phyloP scores from a whole-genome alignment of 1,284 basidiomycete species.

The Porodaedalea pini region DNA sequence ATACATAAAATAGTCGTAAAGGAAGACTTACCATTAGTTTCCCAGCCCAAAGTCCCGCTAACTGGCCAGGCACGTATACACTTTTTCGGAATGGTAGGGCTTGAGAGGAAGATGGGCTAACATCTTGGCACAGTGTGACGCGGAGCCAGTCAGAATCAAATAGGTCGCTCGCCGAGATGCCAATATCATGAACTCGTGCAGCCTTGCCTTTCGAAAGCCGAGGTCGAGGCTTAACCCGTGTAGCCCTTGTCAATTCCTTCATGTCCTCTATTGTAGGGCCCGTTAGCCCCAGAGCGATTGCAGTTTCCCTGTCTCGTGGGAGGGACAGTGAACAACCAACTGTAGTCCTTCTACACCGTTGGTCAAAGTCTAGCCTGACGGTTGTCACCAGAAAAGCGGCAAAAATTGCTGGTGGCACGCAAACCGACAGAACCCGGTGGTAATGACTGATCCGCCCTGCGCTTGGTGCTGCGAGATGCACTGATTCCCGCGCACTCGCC shows the following conservation, averaged over 20 bases:
- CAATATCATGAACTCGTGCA: not conserved
- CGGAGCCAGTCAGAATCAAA: conserved; percentile 46
- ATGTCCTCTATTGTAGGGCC: conserved; percentile 4
- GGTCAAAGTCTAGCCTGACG: conserved; percentile 37
- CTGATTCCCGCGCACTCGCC: too few species aligned
- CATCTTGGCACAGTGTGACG: conserved; percentile 38
- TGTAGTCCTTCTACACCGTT: conserved; percentile 21
- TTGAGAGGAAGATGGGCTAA: conserved; percentile 31
- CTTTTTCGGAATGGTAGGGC: conserved; percentile 26
- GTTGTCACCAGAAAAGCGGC: conserved; percentile 37
- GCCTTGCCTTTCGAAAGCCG: not conserved
- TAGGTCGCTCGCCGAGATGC: conserved; percentile 1
- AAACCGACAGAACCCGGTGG: conserved; percentile 36
- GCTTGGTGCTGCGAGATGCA: conserved; percentile 27
- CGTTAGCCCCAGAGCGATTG: not conserved
- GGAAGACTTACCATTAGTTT: conserved; percentile 11
- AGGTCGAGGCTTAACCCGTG: not conserved
- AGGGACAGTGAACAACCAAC: conserved; percentile 31
- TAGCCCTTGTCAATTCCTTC: not conserved
- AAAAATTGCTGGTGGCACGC: conserved; percentile 37
- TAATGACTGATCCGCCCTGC: conserved; percentile 38
- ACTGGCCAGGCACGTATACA: conserved; percentile 7
- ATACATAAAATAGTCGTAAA: too few species aligned
- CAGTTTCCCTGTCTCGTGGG: conserved; percentile 22
- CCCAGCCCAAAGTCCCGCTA: conserved; percentile 13